phyloP scores from a whole-genome alignment of 306 rosid species.

The Quillaja saponaria region DNA sequence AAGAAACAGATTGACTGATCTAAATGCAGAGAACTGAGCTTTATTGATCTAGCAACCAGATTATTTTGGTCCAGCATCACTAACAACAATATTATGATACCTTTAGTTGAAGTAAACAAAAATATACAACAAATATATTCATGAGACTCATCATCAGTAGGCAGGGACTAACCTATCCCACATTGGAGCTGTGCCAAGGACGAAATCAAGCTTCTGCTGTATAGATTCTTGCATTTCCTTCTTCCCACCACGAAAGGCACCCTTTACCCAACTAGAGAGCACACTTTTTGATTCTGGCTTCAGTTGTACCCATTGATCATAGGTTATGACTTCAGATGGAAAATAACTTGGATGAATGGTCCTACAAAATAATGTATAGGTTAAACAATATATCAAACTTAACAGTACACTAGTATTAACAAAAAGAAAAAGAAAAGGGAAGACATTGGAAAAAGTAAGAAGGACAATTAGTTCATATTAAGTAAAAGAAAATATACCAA shows the following conservation, averaged over 20 bases:
- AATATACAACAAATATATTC: conserved; percentile 11
- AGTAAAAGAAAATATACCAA: too few relatives aligned
- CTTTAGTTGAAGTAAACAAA: conserved; percentile 15
- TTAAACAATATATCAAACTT: too few relatives aligned
- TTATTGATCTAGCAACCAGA: too few relatives aligned
- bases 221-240: conserved; percentile 65
- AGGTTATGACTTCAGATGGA: conserved; percentile 72
- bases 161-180: conserved; percentile 85
- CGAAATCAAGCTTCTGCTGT: conserved; percentile 63
- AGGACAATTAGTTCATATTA: too few relatives aligned
- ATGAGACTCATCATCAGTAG: conserved; percentile 13
- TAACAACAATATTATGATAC: too few relatives aligned
- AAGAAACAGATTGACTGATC: too few relatives aligned
- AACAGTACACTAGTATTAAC: too few relatives aligned
- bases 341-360: conserved; percentile 49
- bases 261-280: conserved; percentile 73
- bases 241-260: conserved; percentile 62
- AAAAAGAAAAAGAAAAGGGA: too few relatives aligned
- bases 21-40: too few relatives aligned
- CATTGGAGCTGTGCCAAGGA: conserved; percentile 80
- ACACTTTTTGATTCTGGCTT: conserved; percentile 62
- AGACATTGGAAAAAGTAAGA: too few relatives aligned
- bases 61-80: too few relatives aligned
- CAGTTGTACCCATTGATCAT: conserved; percentile 70
- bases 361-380: conserved; percentile 53